These are phyloP conservation scores for Mortierella sp. DNA, from an alignment of 371 early-diverging fungal genomes.

Conservation along the genomic window DNA sequence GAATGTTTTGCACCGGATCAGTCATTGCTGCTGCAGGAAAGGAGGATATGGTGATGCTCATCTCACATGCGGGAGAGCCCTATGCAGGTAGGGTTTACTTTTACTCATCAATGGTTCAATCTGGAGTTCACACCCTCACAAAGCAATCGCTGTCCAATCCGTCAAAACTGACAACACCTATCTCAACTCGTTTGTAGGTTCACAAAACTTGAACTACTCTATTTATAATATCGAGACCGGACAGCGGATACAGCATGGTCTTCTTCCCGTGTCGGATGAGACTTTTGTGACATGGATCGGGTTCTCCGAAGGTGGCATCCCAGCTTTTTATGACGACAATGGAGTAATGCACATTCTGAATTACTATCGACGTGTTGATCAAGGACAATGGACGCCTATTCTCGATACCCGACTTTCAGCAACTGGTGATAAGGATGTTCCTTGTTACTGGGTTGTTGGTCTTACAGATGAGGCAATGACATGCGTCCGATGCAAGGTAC, in stretches of 20 bases:
- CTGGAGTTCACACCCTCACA: background rate
- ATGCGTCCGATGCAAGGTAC: slow-evolving; percentile 73
- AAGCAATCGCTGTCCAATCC: too few relatives aligned
- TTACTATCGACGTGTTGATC: slow-evolving; percentile 63
- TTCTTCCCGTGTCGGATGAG: slow-evolving; percentile 72
- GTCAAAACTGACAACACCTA: too few relatives aligned
- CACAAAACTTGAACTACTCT: slow-evolving; percentile 74
- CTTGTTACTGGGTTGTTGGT: slow-evolving; percentile 83
- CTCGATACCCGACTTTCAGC: slow-evolving; percentile 62
- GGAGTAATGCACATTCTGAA: slow-evolving; percentile 73
- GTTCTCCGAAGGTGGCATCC: slow-evolving; percentile 82
- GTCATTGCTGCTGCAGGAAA: slow-evolving; percentile 72
- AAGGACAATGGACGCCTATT: slow-evolving; percentile 81
- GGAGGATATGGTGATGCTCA: slow-evolving; percentile 62
- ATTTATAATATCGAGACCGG: slow-evolving; percentile 72
- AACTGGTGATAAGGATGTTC: slow-evolving; percentile 52
- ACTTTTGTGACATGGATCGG: slow-evolving; percentile 84
- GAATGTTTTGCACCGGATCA: slow-evolving; percentile 72
- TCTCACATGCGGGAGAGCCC: slow-evolving; percentile 62
- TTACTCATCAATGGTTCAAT: background rate
- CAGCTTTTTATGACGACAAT: slow-evolving; percentile 73
- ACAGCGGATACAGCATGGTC: slow-evolving; percentile 67
- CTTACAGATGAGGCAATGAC: slow-evolving; percentile 67
- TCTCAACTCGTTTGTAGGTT: slow-evolving; percentile 36
- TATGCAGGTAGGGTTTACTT: slow-evolving; percentile 48